These are phyloP conservation scores for Crotalaria pallida DNA, from an alignment of 306 rosid species.

Conservation along the genomic window DNA sequence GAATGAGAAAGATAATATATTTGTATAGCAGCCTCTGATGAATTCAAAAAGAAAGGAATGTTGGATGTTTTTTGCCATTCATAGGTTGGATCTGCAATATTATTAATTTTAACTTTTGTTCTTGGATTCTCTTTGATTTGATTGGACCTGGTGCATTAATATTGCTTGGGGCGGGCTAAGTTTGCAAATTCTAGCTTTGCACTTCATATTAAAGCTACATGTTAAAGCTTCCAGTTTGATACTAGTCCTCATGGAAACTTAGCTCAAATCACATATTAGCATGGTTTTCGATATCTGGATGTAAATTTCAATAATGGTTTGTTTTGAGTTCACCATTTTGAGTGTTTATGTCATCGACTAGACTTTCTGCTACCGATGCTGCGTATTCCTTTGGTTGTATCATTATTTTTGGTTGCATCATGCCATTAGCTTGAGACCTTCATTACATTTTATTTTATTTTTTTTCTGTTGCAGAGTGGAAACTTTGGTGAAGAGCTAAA, in stretches of 20 bases:
- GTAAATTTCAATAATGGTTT: background rate
- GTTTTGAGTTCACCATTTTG: background rate
- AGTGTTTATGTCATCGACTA: background rate
- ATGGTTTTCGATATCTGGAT: background rate
- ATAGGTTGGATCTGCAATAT: background rate
- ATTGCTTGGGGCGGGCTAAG: background rate
- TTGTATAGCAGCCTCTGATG: background rate
- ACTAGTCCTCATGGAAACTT: background rate
- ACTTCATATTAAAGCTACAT: background rate
- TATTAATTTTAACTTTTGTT: background rate
- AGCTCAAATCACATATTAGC: background rate
- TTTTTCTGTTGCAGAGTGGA: constrained; percentile 81
- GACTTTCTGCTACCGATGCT: background rate
- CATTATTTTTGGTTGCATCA: background rate
- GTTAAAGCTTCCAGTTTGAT: background rate
- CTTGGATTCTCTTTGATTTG: background rate
- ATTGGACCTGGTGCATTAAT: background rate
- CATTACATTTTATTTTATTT: background rate
- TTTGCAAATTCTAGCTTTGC: background rate
- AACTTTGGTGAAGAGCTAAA: constrained; percentile 43
- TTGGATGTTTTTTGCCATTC: background rate
- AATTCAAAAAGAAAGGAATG: background rate
- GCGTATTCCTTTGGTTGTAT: background rate
- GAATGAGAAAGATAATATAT: background rate
- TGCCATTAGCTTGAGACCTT: background rate